Evolutionary conservation across 2,329 filamentous ascomycete genomes (phyloP).

Genomic region (Stagonosporopsis rhizophila): DNA sequence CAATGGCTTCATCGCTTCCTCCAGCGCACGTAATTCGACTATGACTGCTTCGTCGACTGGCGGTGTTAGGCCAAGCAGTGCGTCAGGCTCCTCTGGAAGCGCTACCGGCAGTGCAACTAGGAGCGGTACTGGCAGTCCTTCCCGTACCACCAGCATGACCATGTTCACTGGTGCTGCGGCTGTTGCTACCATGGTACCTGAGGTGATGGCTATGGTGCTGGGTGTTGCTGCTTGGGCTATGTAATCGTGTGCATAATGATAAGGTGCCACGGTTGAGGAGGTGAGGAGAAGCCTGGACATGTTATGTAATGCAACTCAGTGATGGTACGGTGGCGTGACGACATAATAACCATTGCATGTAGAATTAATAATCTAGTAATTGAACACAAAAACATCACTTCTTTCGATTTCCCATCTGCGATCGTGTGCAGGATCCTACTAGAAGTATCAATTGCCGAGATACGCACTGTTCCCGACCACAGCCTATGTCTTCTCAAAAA

Average conservation of each 20-base stretch:
- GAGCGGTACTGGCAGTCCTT: conserved; percentile 1
- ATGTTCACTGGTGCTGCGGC: conserved; percentile 30
- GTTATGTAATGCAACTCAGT: neutral
- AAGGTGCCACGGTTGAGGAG: neutral
- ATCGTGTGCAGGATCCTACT: neutral
- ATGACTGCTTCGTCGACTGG: conserved; percentile 4
- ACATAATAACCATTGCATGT: neutral
- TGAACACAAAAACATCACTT: neutral
- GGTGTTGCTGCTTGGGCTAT: conserved; percentile 23
- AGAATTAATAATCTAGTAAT: conserved; percentile 1
- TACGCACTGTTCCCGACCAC: neutral
- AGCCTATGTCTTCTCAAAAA: conserved; percentile 6
- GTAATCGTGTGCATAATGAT: conserved; percentile 3
- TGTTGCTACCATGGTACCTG: conserved; percentile 10
- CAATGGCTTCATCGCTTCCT: conserved; percentile 20
- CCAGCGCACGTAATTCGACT: conserved; percentile 14
- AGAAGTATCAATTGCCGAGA: neutral
- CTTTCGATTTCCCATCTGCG: too few relatives aligned
- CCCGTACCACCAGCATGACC: conserved; percentile 11
- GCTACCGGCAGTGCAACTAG: neutral
- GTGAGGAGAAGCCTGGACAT: too few relatives aligned
- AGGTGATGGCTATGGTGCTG: conserved; percentile 21
- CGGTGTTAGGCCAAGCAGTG: conserved; percentile 4
- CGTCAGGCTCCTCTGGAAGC: neutral
- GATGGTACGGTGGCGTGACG: too few relatives aligned